A percentile compares a stretch with the other conserved stretches of the same genome.
Evolutionary conservation across 2,329 filamentous ascomycete species (phyloP).

Genomic region (Clonostachys sp.): DNA sequence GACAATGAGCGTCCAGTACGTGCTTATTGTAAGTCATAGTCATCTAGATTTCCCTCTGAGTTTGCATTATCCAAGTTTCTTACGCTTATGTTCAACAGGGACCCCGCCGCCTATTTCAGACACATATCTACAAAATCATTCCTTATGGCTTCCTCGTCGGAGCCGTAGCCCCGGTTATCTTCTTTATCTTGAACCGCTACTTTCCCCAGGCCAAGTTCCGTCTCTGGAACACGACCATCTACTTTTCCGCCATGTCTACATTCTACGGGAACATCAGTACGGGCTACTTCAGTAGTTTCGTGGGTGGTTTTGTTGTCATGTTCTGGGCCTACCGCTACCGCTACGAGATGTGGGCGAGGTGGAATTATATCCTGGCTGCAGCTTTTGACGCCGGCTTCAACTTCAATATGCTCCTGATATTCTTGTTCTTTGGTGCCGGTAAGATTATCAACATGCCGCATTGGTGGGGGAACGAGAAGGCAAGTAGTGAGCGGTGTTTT

Average conservation of each 20-base stretch:
- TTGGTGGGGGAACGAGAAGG: conserved; percentile 58
- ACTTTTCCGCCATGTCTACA: conserved; percentile 47
- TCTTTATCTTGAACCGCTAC: conserved; percentile 44
- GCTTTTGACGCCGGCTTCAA: conserved; percentile 61
- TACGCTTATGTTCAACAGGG: conserved; percentile 18
- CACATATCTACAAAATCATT: conserved; percentile 39
- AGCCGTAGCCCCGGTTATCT: conserved; percentile 33
- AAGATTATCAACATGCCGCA: conserved; percentile 55
- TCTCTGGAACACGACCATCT: conserved; percentile 59
- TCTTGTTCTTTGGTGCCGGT: conserved; percentile 52
- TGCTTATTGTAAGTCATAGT: conserved; percentile 39
- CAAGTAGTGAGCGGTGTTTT: conserved; percentile 55
- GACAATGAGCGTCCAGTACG: conserved; percentile 55
- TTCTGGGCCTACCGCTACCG: conserved; percentile 50
- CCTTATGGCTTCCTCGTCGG: conserved; percentile 51
- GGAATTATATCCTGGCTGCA: conserved; percentile 57
- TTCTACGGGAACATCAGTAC: conserved; percentile 61
- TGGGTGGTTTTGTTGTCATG: conserved; percentile 59
- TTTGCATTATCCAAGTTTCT: background rate
- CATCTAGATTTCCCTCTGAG: background rate
- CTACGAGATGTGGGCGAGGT: conserved; percentile 53
- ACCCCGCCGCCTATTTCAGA: conserved; percentile 41
- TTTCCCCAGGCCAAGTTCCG: conserved; percentile 51
- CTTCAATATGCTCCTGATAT: conserved; percentile 56
- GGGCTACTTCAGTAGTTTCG: conserved; percentile 50